phyloP scores from a whole-genome alignment of 2,329 filamentous ascomycete species.

The Fusarium sp. region DNA sequence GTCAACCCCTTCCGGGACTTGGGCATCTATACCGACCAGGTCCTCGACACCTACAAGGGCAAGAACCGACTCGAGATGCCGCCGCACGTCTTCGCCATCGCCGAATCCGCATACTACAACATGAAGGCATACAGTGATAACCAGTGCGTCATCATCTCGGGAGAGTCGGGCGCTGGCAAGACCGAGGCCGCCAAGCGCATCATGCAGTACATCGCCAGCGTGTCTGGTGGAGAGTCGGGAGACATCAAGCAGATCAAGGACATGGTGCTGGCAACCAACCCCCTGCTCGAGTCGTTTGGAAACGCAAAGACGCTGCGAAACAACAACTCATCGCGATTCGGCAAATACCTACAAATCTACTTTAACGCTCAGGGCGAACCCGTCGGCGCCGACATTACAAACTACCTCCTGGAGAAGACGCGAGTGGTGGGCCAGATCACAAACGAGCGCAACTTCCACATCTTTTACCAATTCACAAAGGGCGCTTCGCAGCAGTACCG shows the following conservation, averaged over 20 bases:
- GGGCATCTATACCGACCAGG: constrained; percentile 95
- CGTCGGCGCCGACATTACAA: constrained; percentile 95
- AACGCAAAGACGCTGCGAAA: constrained; percentile 98
- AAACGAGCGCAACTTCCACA: constrained; percentile 98
- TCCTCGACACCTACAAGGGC: constrained; percentile 91
- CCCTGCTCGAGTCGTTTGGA: constrained; percentile 94
- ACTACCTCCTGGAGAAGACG: constrained; percentile 95
- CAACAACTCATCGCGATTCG: constrained; percentile 98
- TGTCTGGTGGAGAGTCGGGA: constrained; percentile 83
- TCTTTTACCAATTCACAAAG: constrained; percentile 99
- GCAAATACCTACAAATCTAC: constrained; percentile 96
- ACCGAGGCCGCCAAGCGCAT: constrained; percentile 98
- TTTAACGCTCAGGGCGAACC: constrained; percentile 93
- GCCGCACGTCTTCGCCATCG: constrained; percentile 96
- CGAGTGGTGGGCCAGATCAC: constrained; percentile 93
- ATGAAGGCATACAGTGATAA: constrained; percentile 99
- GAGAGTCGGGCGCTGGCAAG: constrained; percentile 97
- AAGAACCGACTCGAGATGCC: constrained; percentile 96
- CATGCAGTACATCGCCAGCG: constrained; percentile 99
- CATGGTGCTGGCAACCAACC: constrained; percentile 98
- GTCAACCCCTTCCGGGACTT: constrained; percentile 98
- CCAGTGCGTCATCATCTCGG: constrained; percentile 99
- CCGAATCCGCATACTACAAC: constrained; percentile 97
- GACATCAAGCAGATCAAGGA: constrained; percentile 98
- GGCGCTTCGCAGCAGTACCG: constrained; percentile 87